A percentile compares a stretch with the other conserved stretches of the same genome.
These are phyloP conservation scores for Moniliophthora roreri DNA, from an alignment of 1,284 basidiomycete genomes.

Conservation along the genomic window DNA sequence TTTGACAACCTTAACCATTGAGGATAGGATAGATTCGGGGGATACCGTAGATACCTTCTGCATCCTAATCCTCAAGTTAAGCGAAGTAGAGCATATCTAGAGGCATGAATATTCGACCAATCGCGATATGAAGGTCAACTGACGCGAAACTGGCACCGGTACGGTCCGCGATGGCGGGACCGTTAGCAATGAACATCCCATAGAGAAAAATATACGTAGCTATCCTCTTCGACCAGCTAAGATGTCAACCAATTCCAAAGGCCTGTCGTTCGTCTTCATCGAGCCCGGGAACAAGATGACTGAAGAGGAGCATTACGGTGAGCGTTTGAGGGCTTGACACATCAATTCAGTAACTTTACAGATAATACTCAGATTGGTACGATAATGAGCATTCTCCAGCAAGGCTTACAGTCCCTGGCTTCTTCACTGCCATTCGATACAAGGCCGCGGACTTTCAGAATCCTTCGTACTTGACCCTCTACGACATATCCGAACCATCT, in stretches of 20 bases:
- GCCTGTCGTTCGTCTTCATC: slow-evolving; percentile 2
- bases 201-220: background rate
- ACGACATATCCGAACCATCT: slow-evolving; percentile 12
- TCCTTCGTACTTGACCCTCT: slow-evolving; percentile 14
- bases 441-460: slow-evolving; percentile 12
- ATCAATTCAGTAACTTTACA: background rate
- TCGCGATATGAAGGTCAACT: too few relatives aligned
- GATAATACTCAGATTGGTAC: slow-evolving; percentile 12
- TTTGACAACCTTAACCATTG: too few relatives aligned
- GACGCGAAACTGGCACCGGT: too few relatives aligned
- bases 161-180: background rate
- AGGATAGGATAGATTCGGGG: too few relatives aligned
- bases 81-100: too few relatives aligned
- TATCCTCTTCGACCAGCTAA: background rate
- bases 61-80: too few relatives aligned
- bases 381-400: slow-evolving; percentile 14
- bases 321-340: background rate
- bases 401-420: slow-evolving; percentile 12
- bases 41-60: too few relatives aligned
- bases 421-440: slow-evolving; percentile 13
- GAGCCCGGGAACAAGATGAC: background rate
- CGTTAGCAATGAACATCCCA: background rate
- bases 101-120: too few relatives aligned
- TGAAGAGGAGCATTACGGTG: slow-evolving; percentile 1
- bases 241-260: background rate